Base-by-base conservation (phyloP, 192 early-diverging fungal genomes). In the Pilaira anomala region DNA sequence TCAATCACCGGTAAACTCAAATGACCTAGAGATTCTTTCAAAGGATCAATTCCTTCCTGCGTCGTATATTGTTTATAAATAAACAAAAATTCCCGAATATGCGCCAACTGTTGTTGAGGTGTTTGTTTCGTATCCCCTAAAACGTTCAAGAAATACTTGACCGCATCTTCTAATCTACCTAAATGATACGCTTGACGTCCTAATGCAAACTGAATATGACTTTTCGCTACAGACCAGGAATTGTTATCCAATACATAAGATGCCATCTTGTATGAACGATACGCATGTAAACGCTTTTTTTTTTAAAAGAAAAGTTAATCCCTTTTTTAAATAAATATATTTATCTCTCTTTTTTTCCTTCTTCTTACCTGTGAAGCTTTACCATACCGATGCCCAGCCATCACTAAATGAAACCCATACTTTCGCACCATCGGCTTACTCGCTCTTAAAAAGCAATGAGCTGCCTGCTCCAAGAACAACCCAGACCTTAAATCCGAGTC, bases 391-490 rank as follows among this genome's bases (percentile, higher is more conserved):
- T 93, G 91, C 0, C 84, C 91, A 8, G 95, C 91, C 66, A 97
- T 80, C 52, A 97, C 83, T 33, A 95, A 70, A 64, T 96, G 91
- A 70, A 97, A 96, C 0, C 89, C 89, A 68, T 91, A 93, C 62
- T 93, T 96, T 51, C 95, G 84, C 19, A 86, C 75, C 73, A 90
- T 86, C 0, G 90, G 84, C 1, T 81, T 83, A n/a, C 74, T 66
- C 13, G 75, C 33, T 51, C 82, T 81, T 21, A 95, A 53, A 66
- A 87, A 93, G 28, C 88, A 87, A 39, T 89, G 84, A 0, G 93
- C 93, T 0, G 95, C 91, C 69, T 97, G 95, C 70, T 98, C 97
- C 48, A 93, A 72, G 48, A 93, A 85, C 40, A 97, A 65, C 0
- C 88, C 93, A 62, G 84, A 85, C 21, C 89, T 79, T 3, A 92